Conservation (phyloP, 495 filamentous ascomycete genomes). For the Tuber calosporum region DNA sequence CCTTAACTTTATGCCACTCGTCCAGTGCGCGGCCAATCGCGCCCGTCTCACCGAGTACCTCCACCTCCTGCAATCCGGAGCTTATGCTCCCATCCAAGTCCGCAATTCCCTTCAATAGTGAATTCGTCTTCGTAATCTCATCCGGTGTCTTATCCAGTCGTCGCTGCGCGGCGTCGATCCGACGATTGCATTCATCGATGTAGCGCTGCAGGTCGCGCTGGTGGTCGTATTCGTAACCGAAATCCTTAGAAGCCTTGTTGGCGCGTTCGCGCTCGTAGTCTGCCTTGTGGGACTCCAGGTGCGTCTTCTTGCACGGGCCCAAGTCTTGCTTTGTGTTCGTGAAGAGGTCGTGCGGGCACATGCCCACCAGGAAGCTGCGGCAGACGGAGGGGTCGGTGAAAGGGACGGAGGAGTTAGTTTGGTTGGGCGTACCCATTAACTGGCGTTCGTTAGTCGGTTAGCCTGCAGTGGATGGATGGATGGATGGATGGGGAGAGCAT, state of each 20-base stretch:
- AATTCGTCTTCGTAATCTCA: conserved; percentile 94
- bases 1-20: conserved; percentile 76
- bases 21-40: conserved; percentile 71
- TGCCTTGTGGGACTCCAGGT: conserved; percentile 76
- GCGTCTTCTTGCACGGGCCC: conserved; percentile 81
- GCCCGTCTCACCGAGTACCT: conserved; percentile 74
- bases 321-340: conserved; percentile 99
- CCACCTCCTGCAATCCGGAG: conserved; percentile 73
- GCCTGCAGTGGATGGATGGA: neutral
- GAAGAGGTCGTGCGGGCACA: conserved; percentile 97
- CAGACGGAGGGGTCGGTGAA: conserved; percentile 93
- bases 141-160: conserved; percentile 95
- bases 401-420: conserved; percentile 48
- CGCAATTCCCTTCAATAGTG: conserved; percentile 77
- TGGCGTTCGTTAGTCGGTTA: conserved; percentile 13
- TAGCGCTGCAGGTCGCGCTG: conserved; percentile 89
- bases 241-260: conserved; percentile 53
- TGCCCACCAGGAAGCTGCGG: conserved; percentile 87
- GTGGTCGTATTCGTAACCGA: conserved; percentile 94
- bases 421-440: conserved; percentile 41
- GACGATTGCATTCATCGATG: conserved; percentile 91
- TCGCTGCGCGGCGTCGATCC: conserved; percentile 83
- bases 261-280: conserved; percentile 70
- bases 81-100: conserved; percentile 74
- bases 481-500: neutral